Conservation (phyloP, 208 protist genomes). For the Trypanosoma boissoni region DNA sequence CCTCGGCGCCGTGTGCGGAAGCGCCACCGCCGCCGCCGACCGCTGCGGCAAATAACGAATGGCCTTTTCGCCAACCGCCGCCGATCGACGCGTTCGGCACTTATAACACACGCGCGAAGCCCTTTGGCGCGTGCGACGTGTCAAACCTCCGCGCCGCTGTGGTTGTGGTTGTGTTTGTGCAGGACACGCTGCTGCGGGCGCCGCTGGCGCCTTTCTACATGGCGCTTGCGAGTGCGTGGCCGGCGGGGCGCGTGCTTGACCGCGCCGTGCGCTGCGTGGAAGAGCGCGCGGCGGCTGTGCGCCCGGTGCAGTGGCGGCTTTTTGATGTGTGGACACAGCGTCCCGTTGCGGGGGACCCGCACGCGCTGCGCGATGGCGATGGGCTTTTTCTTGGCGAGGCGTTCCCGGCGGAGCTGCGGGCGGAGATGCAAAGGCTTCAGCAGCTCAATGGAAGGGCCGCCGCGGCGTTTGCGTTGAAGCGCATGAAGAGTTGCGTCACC, state of each 20-base stretch:
- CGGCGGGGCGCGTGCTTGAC: conserved; percentile 34
- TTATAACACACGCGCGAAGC: conserved; percentile 39
- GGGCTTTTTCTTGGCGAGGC: conserved; percentile 46
- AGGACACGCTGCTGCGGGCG: conserved; percentile 20
- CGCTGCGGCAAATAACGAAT: conserved; percentile 1
- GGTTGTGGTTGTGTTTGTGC: conserved; percentile 43
- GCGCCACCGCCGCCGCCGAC: not conserved
- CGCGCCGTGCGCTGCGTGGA: conserved; percentile 34
- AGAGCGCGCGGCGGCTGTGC: conserved; percentile 6
- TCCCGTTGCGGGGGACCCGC: not conserved
- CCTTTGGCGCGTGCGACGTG: conserved; percentile 20
- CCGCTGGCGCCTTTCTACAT: conserved; percentile 41
- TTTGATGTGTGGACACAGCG: conserved; percentile 22
- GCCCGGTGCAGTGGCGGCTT: conserved; percentile 10
- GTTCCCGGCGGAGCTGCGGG: conserved; percentile 24
- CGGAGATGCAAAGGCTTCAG: conserved; percentile 41
- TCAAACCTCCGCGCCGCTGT: conserved; percentile 5
- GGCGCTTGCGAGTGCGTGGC: conserved; percentile 44
- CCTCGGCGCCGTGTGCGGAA: not conserved
- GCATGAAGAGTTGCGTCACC: conserved; percentile 61
- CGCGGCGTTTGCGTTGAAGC: conserved; percentile 37
- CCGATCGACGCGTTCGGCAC: conserved; percentile 49
- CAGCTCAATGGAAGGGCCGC: conserved; percentile 48
- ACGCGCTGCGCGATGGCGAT: conserved; percentile 38
- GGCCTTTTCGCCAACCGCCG: conserved; percentile 54